phyloP scores from a whole-genome alignment of 2,329 filamentous ascomycete species.

The Fusarium verrucosum region DNA sequence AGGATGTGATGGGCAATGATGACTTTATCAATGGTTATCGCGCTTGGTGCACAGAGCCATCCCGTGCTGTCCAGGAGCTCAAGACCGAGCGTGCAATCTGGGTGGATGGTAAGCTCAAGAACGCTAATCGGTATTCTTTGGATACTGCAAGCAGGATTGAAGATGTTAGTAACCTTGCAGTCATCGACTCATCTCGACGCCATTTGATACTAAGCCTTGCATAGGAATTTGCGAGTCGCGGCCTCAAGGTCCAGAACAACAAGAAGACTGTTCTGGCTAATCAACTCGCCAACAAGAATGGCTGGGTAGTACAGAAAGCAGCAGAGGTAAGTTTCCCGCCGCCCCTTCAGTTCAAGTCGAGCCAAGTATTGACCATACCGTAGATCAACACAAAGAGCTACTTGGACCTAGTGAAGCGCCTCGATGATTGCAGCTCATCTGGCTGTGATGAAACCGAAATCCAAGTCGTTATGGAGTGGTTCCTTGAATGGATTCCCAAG shows the following conservation, averaged over 20 bases:
- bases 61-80: slow-evolving; percentile 7
- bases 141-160: neutral
- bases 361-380: neutral
- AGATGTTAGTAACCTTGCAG: neutral
- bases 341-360: accelerated
- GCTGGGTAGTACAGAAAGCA: slow-evolving; percentile 22
- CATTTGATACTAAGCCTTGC: neutral
- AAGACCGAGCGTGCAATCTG: slow-evolving; percentile 16
- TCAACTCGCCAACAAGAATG: slow-evolving; percentile 25
- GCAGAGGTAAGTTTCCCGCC: neutral
- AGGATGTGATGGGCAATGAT: slow-evolving; percentile 4
- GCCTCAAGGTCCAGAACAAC: slow-evolving; percentile 9
- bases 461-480: slow-evolving; percentile 5
- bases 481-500: slow-evolving; percentile 17
- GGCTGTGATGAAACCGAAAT: neutral
- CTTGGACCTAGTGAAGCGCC: neutral
- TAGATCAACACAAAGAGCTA: slow-evolving; percentile 18
- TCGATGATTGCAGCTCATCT: neutral
- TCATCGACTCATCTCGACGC: too few relatives aligned
- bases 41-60: slow-evolving; percentile 3
- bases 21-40: slow-evolving; percentile 7
- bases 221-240: slow-evolving; percentile 5
- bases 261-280: slow-evolving; percentile 3
- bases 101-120: slow-evolving; percentile 19
- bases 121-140: neutral